These are phyloP conservation scores for Fraxinus ornus DNA, from an alignment of 305 asterid species.

Conservation along the genomic window DNA sequence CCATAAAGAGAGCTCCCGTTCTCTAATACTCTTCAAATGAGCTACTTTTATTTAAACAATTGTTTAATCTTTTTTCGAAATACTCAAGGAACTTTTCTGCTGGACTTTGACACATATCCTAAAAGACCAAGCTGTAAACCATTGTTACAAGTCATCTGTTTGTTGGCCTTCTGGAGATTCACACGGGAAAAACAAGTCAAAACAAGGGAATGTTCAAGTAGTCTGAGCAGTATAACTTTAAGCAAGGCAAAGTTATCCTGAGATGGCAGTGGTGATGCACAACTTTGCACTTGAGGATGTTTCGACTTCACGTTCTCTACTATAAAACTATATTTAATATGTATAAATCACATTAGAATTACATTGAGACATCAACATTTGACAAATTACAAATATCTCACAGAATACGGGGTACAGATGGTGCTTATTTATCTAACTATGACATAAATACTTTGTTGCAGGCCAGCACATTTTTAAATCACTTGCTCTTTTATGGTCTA, in stretches of 20 bases:
- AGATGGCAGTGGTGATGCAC: background rate
- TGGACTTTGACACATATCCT: background rate
- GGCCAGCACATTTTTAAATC: background rate
- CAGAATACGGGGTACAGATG: background rate
- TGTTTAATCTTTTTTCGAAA: background rate
- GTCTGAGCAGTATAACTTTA: background rate
- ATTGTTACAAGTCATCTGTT: background rate
- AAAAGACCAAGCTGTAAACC: background rate
- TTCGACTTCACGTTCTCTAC: background rate
- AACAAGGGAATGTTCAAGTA: background rate
- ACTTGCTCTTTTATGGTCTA: background rate
- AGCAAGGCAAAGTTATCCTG: background rate
- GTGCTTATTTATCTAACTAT: background rate
- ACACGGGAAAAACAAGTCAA: background rate
- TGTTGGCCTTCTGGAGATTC: background rate
- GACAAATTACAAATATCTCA: background rate
- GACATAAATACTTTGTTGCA: background rate
- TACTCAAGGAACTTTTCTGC: background rate
- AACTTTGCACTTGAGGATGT: background rate
- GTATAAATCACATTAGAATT: background rate
- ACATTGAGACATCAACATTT: background rate
- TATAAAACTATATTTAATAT: background rate
- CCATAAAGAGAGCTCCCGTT: background rate
- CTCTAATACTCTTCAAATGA: background rate
- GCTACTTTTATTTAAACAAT: background rate